Evolutionary conservation across 2,329 filamentous ascomycete species (phyloP), one percentile per base, ranked within the genome.

Genomic region (Neurospora sp.): DNA sequence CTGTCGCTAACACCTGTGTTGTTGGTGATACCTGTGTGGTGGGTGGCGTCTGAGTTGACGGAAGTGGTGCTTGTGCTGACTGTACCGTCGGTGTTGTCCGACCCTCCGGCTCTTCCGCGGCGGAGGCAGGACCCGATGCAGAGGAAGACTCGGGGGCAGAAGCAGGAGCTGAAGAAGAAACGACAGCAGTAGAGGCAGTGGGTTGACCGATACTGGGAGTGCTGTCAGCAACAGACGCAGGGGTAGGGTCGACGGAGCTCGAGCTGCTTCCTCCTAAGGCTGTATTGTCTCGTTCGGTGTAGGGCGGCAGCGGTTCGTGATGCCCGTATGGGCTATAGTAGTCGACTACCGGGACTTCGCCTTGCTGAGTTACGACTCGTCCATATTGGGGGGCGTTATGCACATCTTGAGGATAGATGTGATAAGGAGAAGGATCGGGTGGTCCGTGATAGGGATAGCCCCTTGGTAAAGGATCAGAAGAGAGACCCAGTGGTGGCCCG

Each of bases 291-390:
- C 93, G 83, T 79, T 86, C 52, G 15, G 92, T 92, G 77, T 98
- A 98, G 0, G 95, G 95, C 12, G 95, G 95, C 19, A 97, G 82
- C 78, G 97, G 92, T 79, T 98, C 95, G 1, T 91, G 90, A 77
- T 97, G 93, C 1, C 94, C 94, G 76, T 97, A 89, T 0, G 91
- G 92, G 1, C 93, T 93, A 62, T 62, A 62, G 52, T 62, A 62
- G 23, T 62, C 52, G 52, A 62, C 52, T 62, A 62, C 28, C 28
- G 52, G 52, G 52, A 62, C 52, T 62, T 62, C 52, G 52, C 52
- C 52, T 36, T 62, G 52, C 23, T 62, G 52, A 10, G 52, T 62
- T 36, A 62, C 52, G 52, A 62, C 8, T 62, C 52, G 52, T 36
- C 52, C 91, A 75, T 93, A 97, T 69, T 85, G 82, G 71, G 52